Percentiles rank a stretch among this genome's conserved stretches.
Evolutionary conservation across 1,139 yeast genomes (phyloP).

Genomic region (Blastobotrys persicus): DNA sequence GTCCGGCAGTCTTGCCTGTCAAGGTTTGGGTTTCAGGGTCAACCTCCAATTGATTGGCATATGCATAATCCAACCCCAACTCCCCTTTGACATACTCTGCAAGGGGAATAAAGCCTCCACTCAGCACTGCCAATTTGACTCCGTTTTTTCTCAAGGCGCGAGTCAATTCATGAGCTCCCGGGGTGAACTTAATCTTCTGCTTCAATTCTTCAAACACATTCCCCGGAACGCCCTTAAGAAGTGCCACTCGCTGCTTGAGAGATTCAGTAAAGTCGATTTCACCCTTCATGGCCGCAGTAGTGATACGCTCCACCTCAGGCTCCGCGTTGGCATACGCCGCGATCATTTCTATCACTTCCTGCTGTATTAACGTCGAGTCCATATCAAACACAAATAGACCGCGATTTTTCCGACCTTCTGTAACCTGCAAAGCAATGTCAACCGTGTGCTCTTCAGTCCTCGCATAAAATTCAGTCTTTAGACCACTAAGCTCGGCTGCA

Average conservation of each 20-base stretch:
- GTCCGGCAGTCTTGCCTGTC: constrained; percentile 62
- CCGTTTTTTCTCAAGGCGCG: constrained; percentile 60
- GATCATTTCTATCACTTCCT: constrained; percentile 93
- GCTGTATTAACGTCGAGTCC: constrained; percentile 96
- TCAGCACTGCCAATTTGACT: constrained; percentile 76
- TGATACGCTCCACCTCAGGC: constrained; percentile 71
- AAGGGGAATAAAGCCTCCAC: constrained; percentile 92
- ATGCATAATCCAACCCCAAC: constrained; percentile 79
- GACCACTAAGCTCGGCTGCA: background rate
- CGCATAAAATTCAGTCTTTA: constrained; percentile 1
- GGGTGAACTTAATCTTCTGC: constrained; percentile 65
- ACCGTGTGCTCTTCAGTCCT: constrained; percentile 24
- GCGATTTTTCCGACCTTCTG: constrained; percentile 31
- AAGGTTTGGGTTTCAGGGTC: constrained; percentile 42
- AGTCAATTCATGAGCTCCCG: constrained; percentile 77
- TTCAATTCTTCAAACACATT: constrained; percentile 80
- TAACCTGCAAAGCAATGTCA: constrained; percentile 49
- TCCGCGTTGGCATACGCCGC: constrained; percentile 87
- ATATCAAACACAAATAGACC: constrained; percentile 82
- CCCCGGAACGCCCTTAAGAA: constrained; percentile 77
- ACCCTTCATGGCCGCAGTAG: constrained; percentile 96
- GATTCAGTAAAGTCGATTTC: constrained; percentile 90
- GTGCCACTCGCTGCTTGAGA: constrained; percentile 65
- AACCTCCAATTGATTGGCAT: constrained; percentile 65
- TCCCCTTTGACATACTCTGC: constrained; percentile 70